Evolutionary conservation across 2,329 filamentous ascomycete species (phyloP), one percentile per base, ranked within the genome.

Genomic region (Amphichorda felina): DNA sequence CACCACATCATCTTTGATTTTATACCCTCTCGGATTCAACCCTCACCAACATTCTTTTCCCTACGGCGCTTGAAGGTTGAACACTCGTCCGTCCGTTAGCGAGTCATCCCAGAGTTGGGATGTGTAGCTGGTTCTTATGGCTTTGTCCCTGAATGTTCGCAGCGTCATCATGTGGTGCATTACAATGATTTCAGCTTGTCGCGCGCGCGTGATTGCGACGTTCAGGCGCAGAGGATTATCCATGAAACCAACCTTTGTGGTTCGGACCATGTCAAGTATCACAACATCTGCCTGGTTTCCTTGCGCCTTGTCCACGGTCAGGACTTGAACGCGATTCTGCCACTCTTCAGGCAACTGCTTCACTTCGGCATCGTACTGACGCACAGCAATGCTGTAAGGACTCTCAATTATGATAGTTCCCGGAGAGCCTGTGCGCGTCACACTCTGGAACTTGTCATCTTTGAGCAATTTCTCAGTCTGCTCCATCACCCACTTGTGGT

Each of bases 251-350:
- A 59, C 57, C 1, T 47, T 48, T 0, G 44, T 47, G 0, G 58
- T 57, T n/a, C 60, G 50, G 2, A 68, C 64, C 41, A 67, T 53
- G 45, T 69, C 65, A 0, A 69, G 49, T 24, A 66, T 59, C 0
- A 68, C 61, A 5, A 66, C 50, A 28, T 69, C 65, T 0, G 65
- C 63, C 38, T 69, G 61, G 11, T 64, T 62, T 0, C 65, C 65
- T 27, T 68, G 64, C 0, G 61, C 57, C 4, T 55, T 62, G 34
- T 67, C 65, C 1, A 67, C 55, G 0, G 64, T 69, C 14, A 64
- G 42, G 0, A 63, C 55, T 17, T 60, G 50, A 0, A 66, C 55
- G 2, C 61, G 47, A 1, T 41, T 22, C 30, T 51, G 49, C 32
- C 41, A 50, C 9, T 49, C 42, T 1, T 33, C 10, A 0, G 54